Evolutionary conservation across 306 rosid genomes (phyloP).

Genomic region (Aeschynomene evenia): DNA sequence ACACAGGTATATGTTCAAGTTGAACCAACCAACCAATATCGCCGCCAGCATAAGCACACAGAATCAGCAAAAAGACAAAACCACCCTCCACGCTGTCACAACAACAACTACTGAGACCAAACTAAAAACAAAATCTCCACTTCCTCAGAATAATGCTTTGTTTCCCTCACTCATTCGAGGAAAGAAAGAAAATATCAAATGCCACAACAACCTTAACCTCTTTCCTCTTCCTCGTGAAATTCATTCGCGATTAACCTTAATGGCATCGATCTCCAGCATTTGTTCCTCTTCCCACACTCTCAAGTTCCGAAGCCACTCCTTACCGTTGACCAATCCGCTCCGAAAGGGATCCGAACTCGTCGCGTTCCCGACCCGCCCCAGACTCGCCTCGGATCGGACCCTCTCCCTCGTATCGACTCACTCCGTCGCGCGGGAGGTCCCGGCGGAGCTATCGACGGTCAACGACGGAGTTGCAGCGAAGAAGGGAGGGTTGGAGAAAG

Average conservation of each 20-base stretch:
- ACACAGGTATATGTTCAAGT: background rate
- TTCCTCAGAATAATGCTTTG: background rate
- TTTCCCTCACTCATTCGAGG: background rate
- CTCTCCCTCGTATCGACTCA: constrained; percentile 19
- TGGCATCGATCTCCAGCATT: constrained; percentile 86
- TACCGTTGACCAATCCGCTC: constrained; percentile 8
- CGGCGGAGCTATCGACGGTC: constrained; percentile 42
- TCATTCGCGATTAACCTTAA: background rate
- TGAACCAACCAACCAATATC: constrained; percentile 28
- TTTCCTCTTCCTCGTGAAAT: background rate
- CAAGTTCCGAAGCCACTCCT: constrained; percentile 40
- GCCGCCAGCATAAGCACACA: constrained; percentile 25
- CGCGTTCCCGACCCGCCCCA: constrained; percentile 40
- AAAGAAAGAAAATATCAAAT: background rate
- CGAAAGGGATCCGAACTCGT: constrained; percentile 35
- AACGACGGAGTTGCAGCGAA: constrained; percentile 21
- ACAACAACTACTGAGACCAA: background rate
- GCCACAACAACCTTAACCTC: background rate
- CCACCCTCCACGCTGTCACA: background rate
- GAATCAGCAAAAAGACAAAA: background rate
- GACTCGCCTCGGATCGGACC: constrained; percentile 21
- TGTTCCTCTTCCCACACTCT: constrained; percentile 63
- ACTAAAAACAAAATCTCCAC: background rate
- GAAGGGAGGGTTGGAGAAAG: constrained; percentile 57
- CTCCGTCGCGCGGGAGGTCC: constrained; percentile 66